phyloP scores from a whole-genome alignment of 495 filamentous ascomycete genomes.

The Arthonia radiata region DNA sequence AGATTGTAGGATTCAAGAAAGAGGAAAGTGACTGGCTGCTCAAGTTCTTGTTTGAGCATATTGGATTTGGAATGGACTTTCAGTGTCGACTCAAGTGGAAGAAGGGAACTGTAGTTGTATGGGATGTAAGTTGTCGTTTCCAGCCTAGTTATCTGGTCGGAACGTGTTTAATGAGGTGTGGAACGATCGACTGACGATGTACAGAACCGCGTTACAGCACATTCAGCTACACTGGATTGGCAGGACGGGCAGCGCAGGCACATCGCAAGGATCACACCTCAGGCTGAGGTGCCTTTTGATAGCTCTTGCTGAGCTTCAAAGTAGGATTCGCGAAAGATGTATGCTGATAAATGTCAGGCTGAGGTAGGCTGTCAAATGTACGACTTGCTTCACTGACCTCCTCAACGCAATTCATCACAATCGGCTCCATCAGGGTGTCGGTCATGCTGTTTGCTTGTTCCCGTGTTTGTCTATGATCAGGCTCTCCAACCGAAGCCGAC shows the following conservation, averaged over 20 bases:
- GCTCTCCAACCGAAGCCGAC: too few relatives aligned
- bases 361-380: too few relatives aligned
- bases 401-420: too few relatives aligned
- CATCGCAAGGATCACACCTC: slow-evolving; percentile 61
- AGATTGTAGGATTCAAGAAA: slow-evolving; percentile 50
- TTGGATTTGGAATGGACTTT: slow-evolving; percentile 61
- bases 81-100: slow-evolving; percentile 74
- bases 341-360: too few relatives aligned
- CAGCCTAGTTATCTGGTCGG: too few relatives aligned
- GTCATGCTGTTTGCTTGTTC: too few relatives aligned
- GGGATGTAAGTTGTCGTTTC: slow-evolving; percentile 31
- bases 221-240: slow-evolving; percentile 64
- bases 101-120: slow-evolving; percentile 61
- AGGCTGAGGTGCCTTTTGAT: slow-evolving; percentile 54
- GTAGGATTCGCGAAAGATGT: too few relatives aligned
- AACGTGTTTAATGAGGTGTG: background rate
- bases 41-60: slow-evolving; percentile 76
- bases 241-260: slow-evolving; percentile 53
- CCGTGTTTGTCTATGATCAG: too few relatives aligned
- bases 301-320: too few relatives aligned
- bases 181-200: slow-evolving; percentile 4
- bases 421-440: too few relatives aligned
- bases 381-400: too few relatives aligned
- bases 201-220: slow-evolving; percentile 50
- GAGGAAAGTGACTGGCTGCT: slow-evolving; percentile 57